Conservation (phyloP, 2,329 filamentous ascomycete species). For the Verticillium nonalfalfae region DNA sequence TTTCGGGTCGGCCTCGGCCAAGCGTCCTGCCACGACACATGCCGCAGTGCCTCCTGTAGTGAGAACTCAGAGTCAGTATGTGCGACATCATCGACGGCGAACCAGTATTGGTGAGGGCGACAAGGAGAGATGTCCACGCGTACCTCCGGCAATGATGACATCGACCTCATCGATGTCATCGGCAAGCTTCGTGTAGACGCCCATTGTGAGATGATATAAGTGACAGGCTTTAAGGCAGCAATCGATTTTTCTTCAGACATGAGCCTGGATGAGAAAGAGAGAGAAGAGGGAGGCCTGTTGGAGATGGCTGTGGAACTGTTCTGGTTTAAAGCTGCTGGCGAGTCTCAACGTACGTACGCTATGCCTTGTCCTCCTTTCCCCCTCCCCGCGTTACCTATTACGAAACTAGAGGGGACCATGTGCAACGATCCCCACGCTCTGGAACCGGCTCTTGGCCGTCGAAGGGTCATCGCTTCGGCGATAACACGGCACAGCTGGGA, state of each 20-base stretch:
- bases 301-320: not conserved
- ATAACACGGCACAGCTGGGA: not conserved
- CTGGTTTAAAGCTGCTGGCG: not conserved
- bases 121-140: not conserved
- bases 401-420: not conserved
- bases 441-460: not conserved
- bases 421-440: not conserved
- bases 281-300: not conserved
- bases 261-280: not conserved
- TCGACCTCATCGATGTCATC: constrained; percentile 37
- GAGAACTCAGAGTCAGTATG: not conserved
- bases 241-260: too few relatives aligned
- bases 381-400: not conserved
- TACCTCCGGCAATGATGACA: constrained; percentile 43
- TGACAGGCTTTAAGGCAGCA: not conserved
- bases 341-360: not conserved
- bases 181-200: constrained; percentile 14
- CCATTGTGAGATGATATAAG: constrained; percentile 14
- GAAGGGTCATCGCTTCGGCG: not conserved
- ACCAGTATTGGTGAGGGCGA: not conserved
- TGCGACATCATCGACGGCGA: not conserved
- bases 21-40: constrained; percentile 39
- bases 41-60: constrained; percentile 37
- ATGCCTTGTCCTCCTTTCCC: not conserved
- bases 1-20: constrained; percentile 40